phyloP scores from a whole-genome alignment of 306 rosid genomes.

The Corylus heterophylla region DNA sequence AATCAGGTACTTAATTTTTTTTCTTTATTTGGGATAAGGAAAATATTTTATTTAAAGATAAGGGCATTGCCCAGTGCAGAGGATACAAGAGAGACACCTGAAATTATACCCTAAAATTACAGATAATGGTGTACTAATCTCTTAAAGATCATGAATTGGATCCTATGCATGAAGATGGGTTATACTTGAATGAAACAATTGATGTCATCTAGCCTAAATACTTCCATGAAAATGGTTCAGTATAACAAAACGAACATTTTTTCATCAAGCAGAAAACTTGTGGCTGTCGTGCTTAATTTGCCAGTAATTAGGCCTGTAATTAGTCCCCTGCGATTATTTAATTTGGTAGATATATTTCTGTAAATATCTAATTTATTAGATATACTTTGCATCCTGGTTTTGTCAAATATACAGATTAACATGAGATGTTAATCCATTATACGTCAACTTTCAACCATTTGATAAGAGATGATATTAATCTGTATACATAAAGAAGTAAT shows the following conservation, averaged over 20 bases:
- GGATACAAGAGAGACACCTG: constrained; percentile 1
- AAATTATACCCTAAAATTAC: not conserved
- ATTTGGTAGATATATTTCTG: not conserved
- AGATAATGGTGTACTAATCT: not conserved
- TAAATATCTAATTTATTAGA: not conserved
- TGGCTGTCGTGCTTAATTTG: not conserved
- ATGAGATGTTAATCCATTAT: too few species aligned
- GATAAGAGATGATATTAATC: not conserved
- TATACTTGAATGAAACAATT: not conserved
- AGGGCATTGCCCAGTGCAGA: not conserved
- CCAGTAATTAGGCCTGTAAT: not conserved
- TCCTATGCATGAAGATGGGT: not conserved
- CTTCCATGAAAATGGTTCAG: not conserved
- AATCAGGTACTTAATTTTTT: constrained; percentile 39
- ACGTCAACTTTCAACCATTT: not conserved
- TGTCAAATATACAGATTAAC: not conserved
- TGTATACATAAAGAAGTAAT: not conserved
- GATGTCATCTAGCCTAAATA: not conserved
- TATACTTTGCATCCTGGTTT: not conserved
- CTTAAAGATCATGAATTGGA: not conserved
- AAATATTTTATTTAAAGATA: not conserved
- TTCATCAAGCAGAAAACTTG: not conserved
- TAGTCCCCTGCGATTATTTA: not conserved
- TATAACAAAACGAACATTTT: not conserved
- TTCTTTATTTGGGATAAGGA: not conserved